Evolutionary conservation across 23 red algal genomes (phyloP).

Genomic region (Rhodosorus marinus): DNA sequence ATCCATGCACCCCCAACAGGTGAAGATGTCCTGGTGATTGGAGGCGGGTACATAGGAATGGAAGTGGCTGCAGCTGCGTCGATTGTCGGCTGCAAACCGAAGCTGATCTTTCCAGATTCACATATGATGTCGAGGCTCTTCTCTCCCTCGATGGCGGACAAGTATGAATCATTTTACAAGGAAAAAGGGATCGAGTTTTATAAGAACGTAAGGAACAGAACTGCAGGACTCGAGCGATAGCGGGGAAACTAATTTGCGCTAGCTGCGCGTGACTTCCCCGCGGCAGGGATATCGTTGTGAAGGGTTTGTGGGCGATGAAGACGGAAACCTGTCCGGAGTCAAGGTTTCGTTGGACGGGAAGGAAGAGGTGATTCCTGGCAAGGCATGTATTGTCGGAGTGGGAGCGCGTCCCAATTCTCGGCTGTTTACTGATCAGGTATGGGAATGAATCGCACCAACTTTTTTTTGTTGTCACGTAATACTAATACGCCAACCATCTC

Average conservation of each 20-base stretch:
- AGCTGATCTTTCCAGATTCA: constrained; percentile 81
- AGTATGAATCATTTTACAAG: constrained; percentile 68
- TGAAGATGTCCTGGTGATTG: constrained; percentile 82
- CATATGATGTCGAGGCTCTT: constrained; percentile 90
- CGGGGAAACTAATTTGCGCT: too few relatives aligned
- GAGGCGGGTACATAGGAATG: constrained; percentile 98
- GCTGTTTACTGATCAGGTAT: constrained; percentile 35
- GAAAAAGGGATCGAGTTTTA: constrained; percentile 54
- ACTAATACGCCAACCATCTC: too few relatives aligned
- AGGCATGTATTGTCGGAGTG: constrained; percentile 74
- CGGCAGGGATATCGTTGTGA: constrained; percentile 52
- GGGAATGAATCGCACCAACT: too few relatives aligned
- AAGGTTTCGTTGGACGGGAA: constrained; percentile 19
- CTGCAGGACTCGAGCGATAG: too few relatives aligned
- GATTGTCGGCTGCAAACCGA: constrained; percentile 39
- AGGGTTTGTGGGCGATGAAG: constrained; percentile 44
- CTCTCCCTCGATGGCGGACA: constrained; percentile 54
- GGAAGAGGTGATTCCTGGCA: constrained; percentile 21
- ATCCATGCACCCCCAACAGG: too few relatives aligned
- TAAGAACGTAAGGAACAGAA: too few relatives aligned
- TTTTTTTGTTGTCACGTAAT: too few relatives aligned
- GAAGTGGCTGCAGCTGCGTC: constrained; percentile 74
- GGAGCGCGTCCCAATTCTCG: constrained; percentile 48
- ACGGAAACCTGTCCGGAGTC: constrained; percentile 17
- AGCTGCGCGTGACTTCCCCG: too few relatives aligned